These are phyloP conservation scores for Saccharomycopsis lassenensis DNA, from an alignment of 805 yeast genomes.

Conservation along the genomic window DNA sequence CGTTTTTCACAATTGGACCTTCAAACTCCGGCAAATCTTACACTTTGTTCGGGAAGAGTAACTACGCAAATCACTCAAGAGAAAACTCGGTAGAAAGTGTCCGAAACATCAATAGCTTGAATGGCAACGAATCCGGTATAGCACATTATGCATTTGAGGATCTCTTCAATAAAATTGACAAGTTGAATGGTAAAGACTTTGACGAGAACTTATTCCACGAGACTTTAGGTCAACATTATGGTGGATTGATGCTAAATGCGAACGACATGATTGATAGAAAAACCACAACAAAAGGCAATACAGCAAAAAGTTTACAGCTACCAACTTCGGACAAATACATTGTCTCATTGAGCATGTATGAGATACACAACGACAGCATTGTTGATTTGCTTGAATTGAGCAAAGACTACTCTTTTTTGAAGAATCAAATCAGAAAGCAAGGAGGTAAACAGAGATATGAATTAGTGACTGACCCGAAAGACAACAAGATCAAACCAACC, in stretches of 20 bases:
- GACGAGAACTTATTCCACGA: slow-evolving; percentile 7
- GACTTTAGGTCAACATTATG: slow-evolving; percentile 16
- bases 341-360: slow-evolving; percentile 41
- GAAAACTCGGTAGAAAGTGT: too few species aligned
- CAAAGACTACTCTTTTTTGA: slow-evolving; percentile 18
- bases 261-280: slow-evolving; percentile 17
- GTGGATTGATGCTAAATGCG: slow-evolving; percentile 14
- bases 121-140: slow-evolving; percentile 28
- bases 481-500: slow-evolving; percentile 34
- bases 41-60: slow-evolving; percentile 29
- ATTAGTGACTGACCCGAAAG: slow-evolving; percentile 32
- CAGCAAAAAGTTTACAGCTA: too few species aligned
- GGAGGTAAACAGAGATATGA: slow-evolving; percentile 26
- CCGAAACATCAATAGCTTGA: slow-evolving; percentile 19
- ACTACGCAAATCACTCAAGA: too few species aligned
- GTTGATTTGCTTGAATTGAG: slow-evolving; percentile 26
- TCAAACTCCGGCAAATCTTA: slow-evolving; percentile 41
- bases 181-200: background rate
- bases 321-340: slow-evolving; percentile 21
- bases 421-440: slow-evolving; percentile 19
- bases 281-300: background rate
- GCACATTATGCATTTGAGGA: slow-evolving; percentile 27
- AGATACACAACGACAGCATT: slow-evolving; percentile 38
- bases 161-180: slow-evolving; percentile 23
- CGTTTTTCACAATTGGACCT: slow-evolving; percentile 41